phyloP scores from a whole-genome alignment of 768 basidiomycete species.

The Psilocybe cubensis region DNA sequence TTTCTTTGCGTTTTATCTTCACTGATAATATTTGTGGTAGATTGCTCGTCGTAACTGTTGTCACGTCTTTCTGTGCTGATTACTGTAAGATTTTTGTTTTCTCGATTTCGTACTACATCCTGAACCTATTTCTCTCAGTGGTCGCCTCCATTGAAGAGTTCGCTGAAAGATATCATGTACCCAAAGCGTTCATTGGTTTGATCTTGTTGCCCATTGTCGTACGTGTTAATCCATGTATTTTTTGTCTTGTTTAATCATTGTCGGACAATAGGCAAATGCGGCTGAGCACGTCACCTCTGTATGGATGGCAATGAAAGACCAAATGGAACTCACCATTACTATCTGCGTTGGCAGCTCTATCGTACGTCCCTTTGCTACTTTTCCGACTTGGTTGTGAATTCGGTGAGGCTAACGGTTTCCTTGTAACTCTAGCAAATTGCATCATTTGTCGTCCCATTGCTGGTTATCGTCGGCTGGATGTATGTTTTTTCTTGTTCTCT shows the following conservation, averaged over 20 bases:
- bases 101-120: not conserved
- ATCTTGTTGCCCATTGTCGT: constrained; percentile 90
- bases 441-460: constrained; percentile 81
- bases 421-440: constrained; percentile 70
- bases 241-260: not conserved
- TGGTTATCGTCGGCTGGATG: constrained; percentile 91
- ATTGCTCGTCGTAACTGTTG: constrained; percentile 72
- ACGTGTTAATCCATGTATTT: constrained; percentile 26
- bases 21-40: constrained; percentile 32
- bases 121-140: constrained; percentile 49
- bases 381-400: not conserved
- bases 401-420: not conserved
- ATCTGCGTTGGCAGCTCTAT: constrained; percentile 85
- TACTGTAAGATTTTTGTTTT: constrained; percentile 51
- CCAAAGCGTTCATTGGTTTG: constrained; percentile 84
- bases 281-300: constrained; percentile 87
- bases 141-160: constrained; percentile 94
- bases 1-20: not conserved
- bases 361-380: constrained; percentile 42
- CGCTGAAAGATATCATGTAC: constrained; percentile 77
- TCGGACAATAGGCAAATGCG: constrained; percentile 67
- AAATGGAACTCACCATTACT: constrained; percentile 70
- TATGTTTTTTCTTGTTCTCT: constrained; percentile 44
- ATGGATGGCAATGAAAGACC: constrained; percentile 84
- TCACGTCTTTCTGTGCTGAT: constrained; percentile 91